Conservation (phyloP, 2,329 filamentous ascomycete species). For the Aspergillus fischeri region DNA sequence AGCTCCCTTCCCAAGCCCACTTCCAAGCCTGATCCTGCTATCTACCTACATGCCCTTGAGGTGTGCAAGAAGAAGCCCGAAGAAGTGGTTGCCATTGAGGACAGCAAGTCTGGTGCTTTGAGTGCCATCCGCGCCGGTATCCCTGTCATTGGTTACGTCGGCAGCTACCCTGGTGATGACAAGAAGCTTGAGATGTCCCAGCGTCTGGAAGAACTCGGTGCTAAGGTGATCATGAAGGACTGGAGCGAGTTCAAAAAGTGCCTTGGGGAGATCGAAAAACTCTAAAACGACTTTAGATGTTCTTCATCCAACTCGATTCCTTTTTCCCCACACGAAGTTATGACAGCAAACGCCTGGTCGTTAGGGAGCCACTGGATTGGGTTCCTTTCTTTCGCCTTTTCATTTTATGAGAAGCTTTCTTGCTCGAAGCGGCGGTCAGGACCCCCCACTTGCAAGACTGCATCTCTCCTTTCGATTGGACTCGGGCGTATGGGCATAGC, state of each 20-base stretch:
- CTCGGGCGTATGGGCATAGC: background rate
- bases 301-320: background rate
- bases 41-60: slow-evolving; percentile 76
- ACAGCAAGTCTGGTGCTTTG: slow-evolving; percentile 79
- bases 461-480: background rate
- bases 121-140: slow-evolving; percentile 75
- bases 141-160: slow-evolving; percentile 78
- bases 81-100: slow-evolving; percentile 79
- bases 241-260: slow-evolving; percentile 45
- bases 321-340: slow-evolving; percentile 23
- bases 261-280: slow-evolving; percentile 40
- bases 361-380: slow-evolving; percentile 17
- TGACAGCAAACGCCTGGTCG: slow-evolving; percentile 30
- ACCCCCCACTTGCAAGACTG: background rate
- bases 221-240: slow-evolving; percentile 55
- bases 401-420: background rate
- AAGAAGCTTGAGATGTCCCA: slow-evolving; percentile 64
- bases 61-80: slow-evolving; percentile 65
- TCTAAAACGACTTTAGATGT: slow-evolving; percentile 17
- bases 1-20: slow-evolving; percentile 74
- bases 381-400: slow-evolving; percentile 1
- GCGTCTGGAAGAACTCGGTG: slow-evolving; percentile 58
- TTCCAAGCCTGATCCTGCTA: slow-evolving; percentile 84
- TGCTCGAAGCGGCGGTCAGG: background rate
- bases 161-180: slow-evolving; percentile 61